A percentile compares a stretch with the other conserved stretches of the same genome.
Conservation (phyloP, 768 basidiomycete species). For the Scleroderma citrinum region DNA sequence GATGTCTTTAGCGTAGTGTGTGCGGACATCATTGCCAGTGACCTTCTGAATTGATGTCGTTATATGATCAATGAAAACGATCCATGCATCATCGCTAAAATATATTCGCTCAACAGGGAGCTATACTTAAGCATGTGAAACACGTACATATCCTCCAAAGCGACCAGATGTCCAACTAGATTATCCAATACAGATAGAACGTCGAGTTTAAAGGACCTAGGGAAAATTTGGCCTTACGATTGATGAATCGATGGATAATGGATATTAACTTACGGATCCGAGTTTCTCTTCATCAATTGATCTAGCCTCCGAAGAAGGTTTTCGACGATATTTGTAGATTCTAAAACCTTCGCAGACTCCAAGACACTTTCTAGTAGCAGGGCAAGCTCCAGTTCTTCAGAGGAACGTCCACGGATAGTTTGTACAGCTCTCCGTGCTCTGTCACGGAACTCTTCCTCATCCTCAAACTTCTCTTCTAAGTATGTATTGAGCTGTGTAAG, state of each 20-base stretch:
- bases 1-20: constrained; percentile 50
- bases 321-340: constrained; percentile 34
- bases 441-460: constrained; percentile 80
- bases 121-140: background rate
- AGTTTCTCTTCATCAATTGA: constrained; percentile 50
- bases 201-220: constrained; percentile 58
- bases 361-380: constrained; percentile 56
- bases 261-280: constrained; percentile 47
- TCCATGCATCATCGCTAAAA: constrained; percentile 63
- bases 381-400: constrained; percentile 43
- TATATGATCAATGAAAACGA: constrained; percentile 53
- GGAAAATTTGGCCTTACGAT: constrained; percentile 4
- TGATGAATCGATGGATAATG: too few species aligned
- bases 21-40: constrained; percentile 58
- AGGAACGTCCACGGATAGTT: constrained; percentile 15
- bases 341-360: constrained; percentile 44
- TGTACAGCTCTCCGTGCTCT: constrained; percentile 39
- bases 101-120: constrained; percentile 13
- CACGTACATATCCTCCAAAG: constrained; percentile 60
- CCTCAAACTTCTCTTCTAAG: constrained; percentile 84
- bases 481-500: constrained; percentile 78
- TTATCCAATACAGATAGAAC: constrained; percentile 54
- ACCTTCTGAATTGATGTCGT: constrained; percentile 56
- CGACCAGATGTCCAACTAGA: constrained; percentile 56
- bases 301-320: constrained; percentile 54